These are phyloP conservation scores for Malassezia japonica DNA, from an alignment of 1,284 basidiomycete genomes.

Conservation along the genomic window DNA sequence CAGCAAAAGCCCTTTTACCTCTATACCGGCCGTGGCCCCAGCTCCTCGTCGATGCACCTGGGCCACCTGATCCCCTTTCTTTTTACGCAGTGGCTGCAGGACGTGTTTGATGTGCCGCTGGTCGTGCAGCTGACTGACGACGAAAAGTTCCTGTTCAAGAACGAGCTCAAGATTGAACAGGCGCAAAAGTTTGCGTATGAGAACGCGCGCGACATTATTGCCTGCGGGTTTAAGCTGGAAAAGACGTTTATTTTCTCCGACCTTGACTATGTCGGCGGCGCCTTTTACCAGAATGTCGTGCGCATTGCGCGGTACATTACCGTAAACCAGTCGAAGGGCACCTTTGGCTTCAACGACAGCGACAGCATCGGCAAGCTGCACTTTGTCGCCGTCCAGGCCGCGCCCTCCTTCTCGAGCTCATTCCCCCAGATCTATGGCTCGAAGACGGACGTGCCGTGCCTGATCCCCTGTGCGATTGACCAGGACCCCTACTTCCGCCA, in stretches of 20 bases:
- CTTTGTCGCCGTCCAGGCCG: constrained; percentile 93
- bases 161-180: constrained; percentile 80
- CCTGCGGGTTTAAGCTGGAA: constrained; percentile 80
- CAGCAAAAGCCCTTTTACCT: constrained; percentile 95
- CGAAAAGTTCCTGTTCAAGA: constrained; percentile 98
- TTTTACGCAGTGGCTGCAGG: constrained; percentile 98
- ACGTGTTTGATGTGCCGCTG: constrained; percentile 85
- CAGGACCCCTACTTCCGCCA: constrained; percentile 88
- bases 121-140: constrained; percentile 97
- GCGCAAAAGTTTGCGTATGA: constrained; percentile 71
- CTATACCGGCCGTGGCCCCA: constrained; percentile 94
- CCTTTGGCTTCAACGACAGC: constrained; percentile 81
- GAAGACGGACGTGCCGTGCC: constrained; percentile 70
- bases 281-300: constrained; percentile 89
- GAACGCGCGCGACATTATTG: constrained; percentile 91
- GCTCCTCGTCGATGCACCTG: constrained; percentile 92
- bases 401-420: constrained; percentile 93
- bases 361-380: constrained; percentile 98
- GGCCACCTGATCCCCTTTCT: constrained; percentile 96
- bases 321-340: constrained; percentile 82
- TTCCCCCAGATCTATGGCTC: constrained; percentile 96
- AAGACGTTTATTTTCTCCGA: constrained; percentile 97
- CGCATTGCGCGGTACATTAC: constrained; percentile 87
- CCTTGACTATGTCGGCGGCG: constrained; percentile 73
- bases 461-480: constrained; percentile 98